Base-by-base conservation (phyloP, 2,329 filamentous ascomycete genomes). In the Blastomyces gilchristii region DNA sequence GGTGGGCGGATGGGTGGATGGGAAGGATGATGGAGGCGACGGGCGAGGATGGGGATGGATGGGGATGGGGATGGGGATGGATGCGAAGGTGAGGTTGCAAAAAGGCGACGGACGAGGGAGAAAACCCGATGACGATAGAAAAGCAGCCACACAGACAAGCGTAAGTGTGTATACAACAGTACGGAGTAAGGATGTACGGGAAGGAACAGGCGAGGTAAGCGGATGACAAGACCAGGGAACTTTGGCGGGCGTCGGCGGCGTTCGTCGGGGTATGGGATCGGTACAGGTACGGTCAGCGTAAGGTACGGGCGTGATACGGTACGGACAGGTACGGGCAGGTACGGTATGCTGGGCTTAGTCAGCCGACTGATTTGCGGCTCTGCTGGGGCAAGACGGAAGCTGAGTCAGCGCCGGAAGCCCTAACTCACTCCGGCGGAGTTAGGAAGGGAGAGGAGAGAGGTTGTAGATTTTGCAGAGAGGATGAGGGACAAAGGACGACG, bases 201-300 rank as follows among this genome's bases (percentile, higher is more conserved):
- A 49, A 49, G 47, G 47, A 49, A 25, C 6, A 25, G 7, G 47
- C 18, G 25, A 25, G 47, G 47, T 49, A 49, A 49, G 47, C n/a
- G 47, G 47, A 49, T 49, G 47, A 49, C 47, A 49, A 25, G 47
- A 25, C n/a, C n/a, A 49, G 47, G 47, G 25, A 49, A 25, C 5
- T 37, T 56, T 3, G 18, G 53, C 12, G 4, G 53, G 12, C 7
- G 5, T 11, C 39, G 31, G 16, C 16, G 2, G 14, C 28, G 53
- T 31, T 31, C 16, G 14, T n/a, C 25, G 11, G 50, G 28, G 50
- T 53, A 53, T 53, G 50, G 50, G 28, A 53, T 7, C n/a, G 47
- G 50, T 34, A 49, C 50, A 34, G 31, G 53, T 56, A 56, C n/a
- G 53, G 53, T 56, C 28, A 37, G 53, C 31, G 34, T 56, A 56